Conservation (phyloP, 345 rosid species). For the Carallia pectinifolia region DNA sequence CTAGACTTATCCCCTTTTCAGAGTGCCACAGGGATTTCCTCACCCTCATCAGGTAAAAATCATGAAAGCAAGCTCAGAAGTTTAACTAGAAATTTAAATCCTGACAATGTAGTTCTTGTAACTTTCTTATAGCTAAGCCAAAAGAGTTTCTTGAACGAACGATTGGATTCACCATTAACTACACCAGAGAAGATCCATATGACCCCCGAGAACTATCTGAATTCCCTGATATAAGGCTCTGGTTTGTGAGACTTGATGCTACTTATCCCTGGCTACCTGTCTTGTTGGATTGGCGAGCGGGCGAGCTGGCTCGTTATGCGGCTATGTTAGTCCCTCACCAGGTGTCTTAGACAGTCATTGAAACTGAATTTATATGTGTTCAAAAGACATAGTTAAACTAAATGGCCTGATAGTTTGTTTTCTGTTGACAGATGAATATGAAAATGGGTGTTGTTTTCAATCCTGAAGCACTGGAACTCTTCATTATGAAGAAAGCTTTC, state of each 20-base stretch:
- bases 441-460: conserved; percentile 85
- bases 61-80: background rate
- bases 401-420: background rate
- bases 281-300: conserved; percentile 83
- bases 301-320: conserved; percentile 84
- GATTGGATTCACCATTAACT: conserved; percentile 71
- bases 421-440: conserved; percentile 69
- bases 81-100: background rate
- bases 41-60: conserved; percentile 52
- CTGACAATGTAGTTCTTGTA: background rate
- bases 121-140: conserved; percentile 41
- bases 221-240: conserved; percentile 72
- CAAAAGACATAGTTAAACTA: background rate
- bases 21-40: conserved; percentile 55
- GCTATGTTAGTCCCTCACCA: conserved; percentile 91
- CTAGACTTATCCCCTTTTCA: conserved; percentile 81
- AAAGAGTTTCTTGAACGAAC: conserved; percentile 56
- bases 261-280: conserved; percentile 85
- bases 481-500: conserved; percentile 72
- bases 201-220: conserved; percentile 83
- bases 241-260: conserved; percentile 90
- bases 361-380: background rate
- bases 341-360: conserved; percentile 24
- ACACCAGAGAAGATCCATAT: conserved; percentile 58
- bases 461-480: conserved; percentile 81